These are phyloP conservation scores for Lotus japonicus DNA, from an alignment of 306 rosid genomes.

Conservation along the genomic window DNA sequence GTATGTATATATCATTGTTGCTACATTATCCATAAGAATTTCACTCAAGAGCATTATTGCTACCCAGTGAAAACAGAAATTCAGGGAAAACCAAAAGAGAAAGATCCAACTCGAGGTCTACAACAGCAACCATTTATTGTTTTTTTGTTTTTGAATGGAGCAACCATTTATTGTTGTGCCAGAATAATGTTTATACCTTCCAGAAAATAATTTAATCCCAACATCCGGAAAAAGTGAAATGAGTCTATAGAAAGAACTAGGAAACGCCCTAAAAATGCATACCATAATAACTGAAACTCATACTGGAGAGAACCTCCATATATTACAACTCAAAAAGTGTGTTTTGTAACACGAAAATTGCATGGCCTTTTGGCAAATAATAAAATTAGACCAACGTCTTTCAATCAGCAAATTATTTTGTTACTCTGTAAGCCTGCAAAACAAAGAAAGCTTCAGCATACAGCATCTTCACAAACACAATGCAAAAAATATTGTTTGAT, in stretches of 20 bases:
- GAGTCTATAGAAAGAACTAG: neutral
- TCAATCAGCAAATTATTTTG: constrained; percentile 22
- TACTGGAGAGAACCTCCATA: neutral
- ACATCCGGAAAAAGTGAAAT: neutral
- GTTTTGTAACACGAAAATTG: neutral
- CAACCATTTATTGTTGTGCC: neutral
- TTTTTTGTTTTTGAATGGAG: too few relatives aligned
- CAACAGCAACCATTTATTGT: neutral
- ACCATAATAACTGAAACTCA: neutral
- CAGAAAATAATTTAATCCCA: neutral
- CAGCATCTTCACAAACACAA: neutral
- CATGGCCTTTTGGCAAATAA: neutral
- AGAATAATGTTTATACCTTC: neutral
- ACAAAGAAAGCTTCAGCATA: neutral
- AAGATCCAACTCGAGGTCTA: neutral
- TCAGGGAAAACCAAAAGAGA: neutral
- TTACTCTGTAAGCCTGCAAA: constrained; percentile 37
- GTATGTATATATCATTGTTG: too few relatives aligned
- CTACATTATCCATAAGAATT: too few relatives aligned
- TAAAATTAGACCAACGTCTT: neutral
- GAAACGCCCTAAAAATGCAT: neutral
- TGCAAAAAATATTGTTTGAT: neutral
- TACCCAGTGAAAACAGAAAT: too few relatives aligned
- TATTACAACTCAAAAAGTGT: neutral
- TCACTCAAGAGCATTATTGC: too few relatives aligned